phyloP scores from a whole-genome alignment of 495 filamentous ascomycete species.

The Parathielavia hyrcaniae region DNA sequence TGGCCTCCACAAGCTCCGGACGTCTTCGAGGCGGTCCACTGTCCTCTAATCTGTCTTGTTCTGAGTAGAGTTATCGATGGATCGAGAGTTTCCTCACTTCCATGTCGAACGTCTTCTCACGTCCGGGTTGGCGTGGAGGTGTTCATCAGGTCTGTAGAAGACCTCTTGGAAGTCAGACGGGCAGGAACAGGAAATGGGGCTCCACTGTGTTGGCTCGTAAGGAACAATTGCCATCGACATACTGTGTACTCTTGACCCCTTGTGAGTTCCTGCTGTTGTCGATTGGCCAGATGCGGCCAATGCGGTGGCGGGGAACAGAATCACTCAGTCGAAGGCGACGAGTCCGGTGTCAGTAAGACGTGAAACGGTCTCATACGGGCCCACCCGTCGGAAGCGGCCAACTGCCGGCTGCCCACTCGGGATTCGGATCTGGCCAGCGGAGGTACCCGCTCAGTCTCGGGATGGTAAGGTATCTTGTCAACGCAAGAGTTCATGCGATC shows the following conservation, averaged over 20 bases:
- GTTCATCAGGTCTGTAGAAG: not conserved
- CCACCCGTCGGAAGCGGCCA: slow-evolving; percentile 14
- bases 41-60: not conserved
- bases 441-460: too few species aligned
- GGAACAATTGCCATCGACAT: not conserved
- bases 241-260: too few species aligned
- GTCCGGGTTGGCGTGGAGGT: not conserved
- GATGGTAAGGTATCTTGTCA: too few species aligned
- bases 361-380: slow-evolving; percentile 24
- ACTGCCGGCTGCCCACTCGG: slow-evolving; percentile 12
- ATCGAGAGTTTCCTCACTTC: not conserved
- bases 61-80: not conserved
- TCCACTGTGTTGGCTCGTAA: not conserved
- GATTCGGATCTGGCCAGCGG: not conserved
- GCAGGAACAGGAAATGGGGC: too few species aligned
- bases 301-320: not conserved
- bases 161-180: not conserved
- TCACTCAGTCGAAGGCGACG: slow-evolving; percentile 2
- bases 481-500: too few species aligned
- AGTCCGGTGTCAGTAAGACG: slow-evolving; percentile 12
- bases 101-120: not conserved
- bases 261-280: not conserved
- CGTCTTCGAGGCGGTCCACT: slow-evolving; percentile 2
- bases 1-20: not conserved
- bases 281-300: not conserved